A percentile compares a stretch with the other conserved stretches of the same genome.
phyloP scores from a whole-genome alignment of 495 filamentous ascomycete species.

The Penicillium herquei region DNA sequence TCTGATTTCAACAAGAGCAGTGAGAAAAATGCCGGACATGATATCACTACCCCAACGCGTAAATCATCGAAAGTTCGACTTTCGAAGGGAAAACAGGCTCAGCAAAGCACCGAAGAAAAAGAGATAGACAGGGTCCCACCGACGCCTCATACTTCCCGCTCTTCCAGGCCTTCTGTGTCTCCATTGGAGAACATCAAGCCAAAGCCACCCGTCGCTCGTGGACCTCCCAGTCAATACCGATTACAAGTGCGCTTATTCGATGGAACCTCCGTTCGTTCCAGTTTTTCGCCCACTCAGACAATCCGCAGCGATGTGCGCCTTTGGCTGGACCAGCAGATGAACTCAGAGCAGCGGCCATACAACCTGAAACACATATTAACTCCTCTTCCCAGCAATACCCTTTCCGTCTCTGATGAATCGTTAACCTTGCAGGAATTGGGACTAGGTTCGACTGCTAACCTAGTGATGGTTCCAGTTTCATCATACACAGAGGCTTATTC shows the following conservation, averaged over 20 bases:
- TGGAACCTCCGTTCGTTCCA: conserved; percentile 70
- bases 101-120: conserved; percentile 2
- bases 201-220: conserved; percentile 13
- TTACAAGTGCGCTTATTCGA: conserved; percentile 85
- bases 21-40: background rate
- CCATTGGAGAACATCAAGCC: conserved; percentile 12
- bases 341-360: conserved; percentile 59
- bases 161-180: background rate
- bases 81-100: background rate
- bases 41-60: background rate
- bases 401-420: conserved; percentile 72
- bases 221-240: conserved; percentile 45
- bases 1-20: background rate
- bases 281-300: conserved; percentile 63
- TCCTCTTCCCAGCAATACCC: conserved; percentile 69
- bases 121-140: background rate
- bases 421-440: conserved; percentile 63
- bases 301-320: conserved; percentile 66
- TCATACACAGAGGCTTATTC: conserved; percentile 63
- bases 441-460: conserved; percentile 72
- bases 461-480: conserved; percentile 74
- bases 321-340: conserved; percentile 66
- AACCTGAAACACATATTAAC: conserved; percentile 82
- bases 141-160: conserved; percentile 13
- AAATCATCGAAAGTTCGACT: conserved; percentile 5